phyloP scores from a whole-genome alignment of 768 basidiomycete genomes.

The Harrya chromipes region DNA sequence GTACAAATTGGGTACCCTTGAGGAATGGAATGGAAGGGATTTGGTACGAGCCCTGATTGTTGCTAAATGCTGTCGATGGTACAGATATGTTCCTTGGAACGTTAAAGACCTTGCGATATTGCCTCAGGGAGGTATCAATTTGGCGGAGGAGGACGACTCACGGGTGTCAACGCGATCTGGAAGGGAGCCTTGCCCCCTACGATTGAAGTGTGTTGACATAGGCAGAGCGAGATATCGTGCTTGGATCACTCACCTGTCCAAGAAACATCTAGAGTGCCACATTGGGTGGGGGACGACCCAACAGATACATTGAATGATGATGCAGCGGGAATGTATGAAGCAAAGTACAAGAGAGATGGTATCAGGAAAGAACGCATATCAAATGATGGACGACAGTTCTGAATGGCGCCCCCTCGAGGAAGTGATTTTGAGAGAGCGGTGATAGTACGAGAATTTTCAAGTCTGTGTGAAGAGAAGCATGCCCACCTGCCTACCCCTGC shows the following conservation, averaged over 20 bases:
- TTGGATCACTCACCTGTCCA: slow-evolving; percentile 56
- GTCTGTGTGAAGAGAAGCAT: slow-evolving; percentile 2
- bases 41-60: slow-evolving; percentile 53
- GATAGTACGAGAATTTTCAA: slow-evolving; percentile 2
- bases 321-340: slow-evolving; percentile 20
- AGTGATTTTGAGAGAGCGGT: slow-evolving; percentile 1
- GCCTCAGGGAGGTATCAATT: slow-evolving; percentile 3
- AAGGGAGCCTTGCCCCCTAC: slow-evolving; percentile 60
- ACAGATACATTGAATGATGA: slow-evolving; percentile 45
- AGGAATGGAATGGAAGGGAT: slow-evolving; percentile 42
- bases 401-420: slow-evolving; percentile 8
- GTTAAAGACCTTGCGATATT: slow-evolving; percentile 45
- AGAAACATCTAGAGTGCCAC: slow-evolving; percentile 55
- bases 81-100: slow-evolving; percentile 53
- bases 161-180: slow-evolving; percentile 47
- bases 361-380: slow-evolving; percentile 28
- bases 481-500: not conserved
- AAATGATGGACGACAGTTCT: slow-evolving; percentile 15
- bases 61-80: slow-evolving; percentile 50
- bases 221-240: not conserved
- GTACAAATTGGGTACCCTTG: slow-evolving; percentile 40
- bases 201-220: slow-evolving; percentile 1
- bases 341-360: slow-evolving; percentile 22
- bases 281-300: slow-evolving; percentile 51
- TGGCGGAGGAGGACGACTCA: slow-evolving; percentile 26